phyloP scores from a whole-genome alignment of 179 eudicot genomes.

The Heliamphora pulchella region DNA sequence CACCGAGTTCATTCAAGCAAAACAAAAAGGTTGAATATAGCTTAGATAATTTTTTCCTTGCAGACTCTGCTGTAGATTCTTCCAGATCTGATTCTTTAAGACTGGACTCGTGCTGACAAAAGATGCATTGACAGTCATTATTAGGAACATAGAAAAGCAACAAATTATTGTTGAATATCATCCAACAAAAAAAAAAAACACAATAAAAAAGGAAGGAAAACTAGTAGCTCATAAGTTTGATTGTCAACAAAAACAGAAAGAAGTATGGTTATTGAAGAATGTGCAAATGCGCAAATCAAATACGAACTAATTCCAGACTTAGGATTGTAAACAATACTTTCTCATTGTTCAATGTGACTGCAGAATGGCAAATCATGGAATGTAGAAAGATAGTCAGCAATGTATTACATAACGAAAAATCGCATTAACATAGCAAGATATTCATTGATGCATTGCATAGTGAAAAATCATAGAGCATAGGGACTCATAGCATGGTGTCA shows the following conservation, averaged over 20 bases:
- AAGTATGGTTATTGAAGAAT: not conserved
- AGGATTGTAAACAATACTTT: not conserved
- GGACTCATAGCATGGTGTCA: no score
- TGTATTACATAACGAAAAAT: not conserved
- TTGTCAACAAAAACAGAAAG: not conserved
- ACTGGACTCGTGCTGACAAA: slow-evolving; percentile 39
- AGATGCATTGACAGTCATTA: not conserved
- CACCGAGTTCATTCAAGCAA: slow-evolving; percentile 78
- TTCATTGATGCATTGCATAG: no score
- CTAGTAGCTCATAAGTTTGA: not conserved
- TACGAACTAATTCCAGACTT: not conserved
- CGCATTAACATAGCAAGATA: no score
- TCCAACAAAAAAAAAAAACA: not conserved
- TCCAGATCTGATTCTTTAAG: slow-evolving; percentile 25
- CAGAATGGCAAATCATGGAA: not conserved
- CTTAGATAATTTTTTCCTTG: slow-evolving; percentile 40
- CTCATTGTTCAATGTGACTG: not conserved
- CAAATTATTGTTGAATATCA: not conserved
- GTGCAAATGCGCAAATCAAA: not conserved
- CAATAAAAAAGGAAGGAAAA: not conserved
- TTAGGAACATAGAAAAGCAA: not conserved
- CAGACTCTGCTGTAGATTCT: slow-evolving; percentile 28
- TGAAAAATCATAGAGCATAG: no score
- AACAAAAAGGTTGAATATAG: slow-evolving; percentile 40
- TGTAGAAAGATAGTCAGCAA: not conserved